These are phyloP conservation scores for Alternaria sp. DNA, from an alignment of 2,329 filamentous ascomycete genomes.

Conservation along the genomic window DNA sequence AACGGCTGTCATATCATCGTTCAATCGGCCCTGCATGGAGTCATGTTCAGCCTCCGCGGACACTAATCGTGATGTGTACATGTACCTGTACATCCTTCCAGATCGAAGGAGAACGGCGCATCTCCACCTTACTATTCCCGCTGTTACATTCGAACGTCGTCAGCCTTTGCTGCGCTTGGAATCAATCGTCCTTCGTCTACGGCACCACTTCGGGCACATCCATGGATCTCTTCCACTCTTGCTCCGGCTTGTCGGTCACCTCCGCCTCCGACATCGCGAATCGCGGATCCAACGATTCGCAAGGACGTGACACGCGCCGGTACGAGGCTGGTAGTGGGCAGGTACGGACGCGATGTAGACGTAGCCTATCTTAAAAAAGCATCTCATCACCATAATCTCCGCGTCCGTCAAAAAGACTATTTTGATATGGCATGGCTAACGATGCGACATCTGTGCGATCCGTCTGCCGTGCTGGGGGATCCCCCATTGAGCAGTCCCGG, in stretches of 20 bases:
- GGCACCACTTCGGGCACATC: constrained; percentile 1
- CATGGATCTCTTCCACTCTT: background rate
- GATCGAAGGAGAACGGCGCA: constrained; percentile 2
- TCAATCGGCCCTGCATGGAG: constrained; percentile 3
- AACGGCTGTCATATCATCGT: constrained; percentile 2
- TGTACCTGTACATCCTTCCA: constrained; percentile 7
- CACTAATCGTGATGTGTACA: constrained; percentile 8
- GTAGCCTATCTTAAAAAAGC: constrained; percentile 4
- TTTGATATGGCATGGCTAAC: constrained; percentile 12
- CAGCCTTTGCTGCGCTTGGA: constrained; percentile 1
- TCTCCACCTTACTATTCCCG: constrained; percentile 4
- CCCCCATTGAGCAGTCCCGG: constrained; percentile 17
- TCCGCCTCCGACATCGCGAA: constrained; percentile 5
- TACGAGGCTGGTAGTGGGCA: constrained; percentile 2
- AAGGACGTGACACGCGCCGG: background rate
- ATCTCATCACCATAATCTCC: background rate
- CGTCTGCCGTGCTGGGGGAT: constrained; percentile 13
- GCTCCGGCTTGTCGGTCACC: constrained; percentile 4
- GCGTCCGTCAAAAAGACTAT: constrained; percentile 6
- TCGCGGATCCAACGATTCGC: constrained; percentile 1
- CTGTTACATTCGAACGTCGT: constrained; percentile 5
- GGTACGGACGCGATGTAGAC: constrained; percentile 1
- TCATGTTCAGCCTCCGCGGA: constrained; percentile 5
- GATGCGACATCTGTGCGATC: constrained; percentile 9
- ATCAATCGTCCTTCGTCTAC: background rate